These are phyloP conservation scores for Cinchona pubescens DNA, from an alignment of 257 asterid species.

Conservation along the genomic window DNA sequence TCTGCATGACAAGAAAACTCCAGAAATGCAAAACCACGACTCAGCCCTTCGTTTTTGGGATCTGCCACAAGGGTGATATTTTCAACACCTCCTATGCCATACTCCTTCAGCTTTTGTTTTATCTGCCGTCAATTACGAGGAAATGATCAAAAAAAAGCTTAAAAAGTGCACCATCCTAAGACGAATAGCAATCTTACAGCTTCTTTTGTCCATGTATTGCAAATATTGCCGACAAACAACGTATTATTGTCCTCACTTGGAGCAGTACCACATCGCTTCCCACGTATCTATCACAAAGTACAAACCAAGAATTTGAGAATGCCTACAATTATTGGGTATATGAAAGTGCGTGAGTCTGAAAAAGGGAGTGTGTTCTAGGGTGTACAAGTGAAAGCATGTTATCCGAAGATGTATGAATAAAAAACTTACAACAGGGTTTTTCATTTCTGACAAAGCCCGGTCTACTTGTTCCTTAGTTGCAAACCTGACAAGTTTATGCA, in stretches of 20 bases:
- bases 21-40: constrained; percentile 62
- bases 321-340: background rate
- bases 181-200: constrained; percentile 32
- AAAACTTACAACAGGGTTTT: constrained; percentile 58
- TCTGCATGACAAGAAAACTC: constrained; percentile 56
- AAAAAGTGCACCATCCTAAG: background rate
- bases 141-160: background rate
- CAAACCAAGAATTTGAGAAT: background rate
- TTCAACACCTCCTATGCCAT: constrained; percentile 52
- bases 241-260: constrained; percentile 62
- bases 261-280: constrained; percentile 60
- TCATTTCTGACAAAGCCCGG: constrained; percentile 58
- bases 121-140: constrained; percentile 32
- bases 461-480: constrained; percentile 57
- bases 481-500: constrained; percentile 56
- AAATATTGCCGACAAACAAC: constrained; percentile 59
- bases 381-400: background rate
- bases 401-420: background rate
- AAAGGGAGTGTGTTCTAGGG: background rate
- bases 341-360: background rate
- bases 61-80: constrained; percentile 51
- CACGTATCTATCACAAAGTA: constrained; percentile 52
- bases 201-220: constrained; percentile 68
- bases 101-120: constrained; percentile 50
- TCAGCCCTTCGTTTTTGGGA: constrained; percentile 56